Base-by-base conservation (phyloP, 257 asterid genomes). In the Scutellaria minor region DNA sequence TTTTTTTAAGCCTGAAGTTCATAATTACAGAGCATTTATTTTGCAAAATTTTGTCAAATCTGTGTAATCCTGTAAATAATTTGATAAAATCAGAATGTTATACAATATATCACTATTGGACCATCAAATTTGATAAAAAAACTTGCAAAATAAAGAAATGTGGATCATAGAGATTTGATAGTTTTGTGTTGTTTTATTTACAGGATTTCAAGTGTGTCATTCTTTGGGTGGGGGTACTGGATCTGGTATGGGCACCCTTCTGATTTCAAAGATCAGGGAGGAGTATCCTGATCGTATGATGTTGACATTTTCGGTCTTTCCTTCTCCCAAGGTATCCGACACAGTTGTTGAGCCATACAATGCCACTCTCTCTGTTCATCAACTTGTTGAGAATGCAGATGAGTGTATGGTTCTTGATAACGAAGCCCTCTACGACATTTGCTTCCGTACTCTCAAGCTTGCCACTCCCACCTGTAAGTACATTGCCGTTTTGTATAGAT, bases 151-250 rank as follows among this genome's bases (percentile, higher is more conserved):
- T 4, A 31, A 31, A 31, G 48, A 12, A 6, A 44, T 44, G 48
- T 7, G 11, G 37, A 31, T 31, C 37, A 3, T 8, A 10, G 10
- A 20, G 18, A 8, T 64, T 48, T 67, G 68, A 47, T 72, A 14
- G 75, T 66, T 13, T 42, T 35, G 7, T 37, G 7, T 13, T 9
- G 56, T 22, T 76, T 35, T 12, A 8, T 66, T 9, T 3, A 56
- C 81, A 85, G 89, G 89, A 66, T 85, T 85, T 78, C 89, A 85
- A 76, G 85, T 85, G 9, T 85, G 89, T 73, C 87, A 85, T 70
- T 85, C 89, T 46, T 53, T 85, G 87, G 89, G 89, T 55, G 89
- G 86, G 41, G 89, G 89, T 7, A 84, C 89, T 68, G 89, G 89
- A 72, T 85, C 89, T 40, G 87, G 89, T 40, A 85, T 85, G 89